phyloP scores from a whole-genome alignment of 371 early-diverging fungal species.

The Mucor plumbeus region DNA sequence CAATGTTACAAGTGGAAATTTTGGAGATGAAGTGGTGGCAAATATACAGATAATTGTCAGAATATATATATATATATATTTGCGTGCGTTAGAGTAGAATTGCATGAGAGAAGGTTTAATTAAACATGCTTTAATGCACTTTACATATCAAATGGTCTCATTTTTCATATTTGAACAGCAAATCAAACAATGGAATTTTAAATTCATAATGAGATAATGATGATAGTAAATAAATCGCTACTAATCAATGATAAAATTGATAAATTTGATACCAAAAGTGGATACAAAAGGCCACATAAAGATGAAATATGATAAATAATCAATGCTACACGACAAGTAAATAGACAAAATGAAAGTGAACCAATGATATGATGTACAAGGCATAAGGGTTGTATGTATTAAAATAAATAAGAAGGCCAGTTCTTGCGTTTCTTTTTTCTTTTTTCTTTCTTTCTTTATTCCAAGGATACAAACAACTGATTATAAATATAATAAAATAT shows the following conservation, averaged over 20 bases:
- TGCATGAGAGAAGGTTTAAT: too few relatives aligned
- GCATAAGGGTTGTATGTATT: background rate
- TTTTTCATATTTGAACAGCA: background rate
- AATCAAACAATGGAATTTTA: background rate
- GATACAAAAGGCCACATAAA: too few relatives aligned
- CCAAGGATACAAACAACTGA: background rate
- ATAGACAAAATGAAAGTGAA: background rate
- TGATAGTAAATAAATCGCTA: too few relatives aligned
- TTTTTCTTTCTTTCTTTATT: slow-evolving; percentile 1
- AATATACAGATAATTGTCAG: too few relatives aligned
- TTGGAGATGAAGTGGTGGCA: too few relatives aligned
- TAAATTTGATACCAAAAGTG: background rate
- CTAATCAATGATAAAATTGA: background rate
- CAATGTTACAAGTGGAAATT: background rate
- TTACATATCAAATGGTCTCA: background rate
- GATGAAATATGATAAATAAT: background rate
- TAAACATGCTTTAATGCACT: too few relatives aligned
- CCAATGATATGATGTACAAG: slow-evolving; percentile 1
- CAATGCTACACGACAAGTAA: slow-evolving; percentile 1
- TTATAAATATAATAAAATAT: slow-evolving; percentile 14
- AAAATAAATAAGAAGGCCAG: background rate
- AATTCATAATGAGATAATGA: background rate
- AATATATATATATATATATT: too few relatives aligned
- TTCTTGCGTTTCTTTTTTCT: background rate
- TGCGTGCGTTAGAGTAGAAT: background rate